Evolutionary conservation across 1,139 yeast species (phyloP), one percentile per base, ranked within the genome.

Genomic region (Saccharomycopsis hybrid): DNA sequence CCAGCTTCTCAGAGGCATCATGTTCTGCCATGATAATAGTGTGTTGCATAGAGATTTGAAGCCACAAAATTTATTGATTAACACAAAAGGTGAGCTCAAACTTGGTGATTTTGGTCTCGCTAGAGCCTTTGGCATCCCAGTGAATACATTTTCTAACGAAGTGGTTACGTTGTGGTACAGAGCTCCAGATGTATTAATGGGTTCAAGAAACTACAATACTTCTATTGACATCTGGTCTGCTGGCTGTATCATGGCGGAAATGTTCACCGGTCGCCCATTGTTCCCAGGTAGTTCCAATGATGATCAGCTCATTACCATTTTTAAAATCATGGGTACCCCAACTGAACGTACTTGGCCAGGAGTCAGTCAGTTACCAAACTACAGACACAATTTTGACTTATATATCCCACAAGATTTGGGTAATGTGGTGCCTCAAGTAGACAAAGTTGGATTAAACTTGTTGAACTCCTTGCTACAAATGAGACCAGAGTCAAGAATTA

Each of bases 151-250:
- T 62, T 87, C 97, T 31, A 89, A 92, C 65, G 98, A 92, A 65
- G 99, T 92, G 40, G 99, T 92, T 39, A 92, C 99, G 1, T 71
- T 92, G 56, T 92, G 99, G 99, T 92, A 92, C 68, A 77, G 99
- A 56, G 97, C 99, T 0, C 98, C 98, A 0, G 99, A 92, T 65
- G 98, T 92, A 41, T 71, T 92, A 50, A 77, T 92, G 67, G 99
- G 99, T 0, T 87, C 96, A 0, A 78, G 97, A 58, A 89, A 95
- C 46, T 92, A 92, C 66, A 85, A 96, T 33, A 92, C 98, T 0
- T 87, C 96, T 1, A 92, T 92, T 56, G 99, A 92, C 67, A 89
- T 92, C 69, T 92, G 99, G 99, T 88, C 97, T 31, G 94, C 96
- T 27, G 99, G 99, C 9, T 92, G 98, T 68, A 92, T 92, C 50